Evolutionary conservation across 2,329 filamentous ascomycete species (phyloP), one percentile per base, ranked within the genome.

Genomic region (Cytospora mali): DNA sequence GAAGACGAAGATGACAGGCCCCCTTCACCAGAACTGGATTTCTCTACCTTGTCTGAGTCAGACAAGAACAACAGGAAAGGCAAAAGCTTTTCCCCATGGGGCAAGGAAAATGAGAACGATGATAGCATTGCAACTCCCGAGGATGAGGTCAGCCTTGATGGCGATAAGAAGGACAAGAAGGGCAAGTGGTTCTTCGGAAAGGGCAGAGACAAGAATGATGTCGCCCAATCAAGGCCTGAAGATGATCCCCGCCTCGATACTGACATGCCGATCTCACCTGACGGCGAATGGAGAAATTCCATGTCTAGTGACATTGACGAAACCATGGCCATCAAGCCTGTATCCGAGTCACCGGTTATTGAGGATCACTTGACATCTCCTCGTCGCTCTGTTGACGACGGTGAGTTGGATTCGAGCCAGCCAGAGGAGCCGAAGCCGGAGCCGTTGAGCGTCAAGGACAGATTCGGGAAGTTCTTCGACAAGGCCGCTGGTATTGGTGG

Each of bases 151-250:
- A n/a, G n/a, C n/a, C n/a, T n/a, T n/a, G n/a, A n/a, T n/a, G n/a
- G n/a, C n/a, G 49, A 27, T 33, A 53, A 59, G 57, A 59, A 53
- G 11, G 35, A 59, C 35, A 59, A 46, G n/a, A 59, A 59, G 27
- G 49, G 49, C 49, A 59, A 25, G 7, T 25, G 49, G 2, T 6
- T 53, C 2, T 59, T 59, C n/a, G 49, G 27, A 25, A 18, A 18
- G 25, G 25, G 46, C 46, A 49, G 25, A 25, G 21, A 49, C n/a
- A 11, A 28, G n/a, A 51, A 54, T n/a, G 28, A 33, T 23, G 31
- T 21, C n/a, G 13, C 35, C 9, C 28, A n/a, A 21, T 23, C 27
- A 5, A 28, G 13, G 9, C 50, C 57, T 4, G 25, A 53, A 35
- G 33, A 33, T 21, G n/a, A 54, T 13, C 7, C 39, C 7, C 46